Base-by-base conservation (phyloP, 192 early-diverging fungal genomes). In the Phlyctochytrium planicorne region DNA sequence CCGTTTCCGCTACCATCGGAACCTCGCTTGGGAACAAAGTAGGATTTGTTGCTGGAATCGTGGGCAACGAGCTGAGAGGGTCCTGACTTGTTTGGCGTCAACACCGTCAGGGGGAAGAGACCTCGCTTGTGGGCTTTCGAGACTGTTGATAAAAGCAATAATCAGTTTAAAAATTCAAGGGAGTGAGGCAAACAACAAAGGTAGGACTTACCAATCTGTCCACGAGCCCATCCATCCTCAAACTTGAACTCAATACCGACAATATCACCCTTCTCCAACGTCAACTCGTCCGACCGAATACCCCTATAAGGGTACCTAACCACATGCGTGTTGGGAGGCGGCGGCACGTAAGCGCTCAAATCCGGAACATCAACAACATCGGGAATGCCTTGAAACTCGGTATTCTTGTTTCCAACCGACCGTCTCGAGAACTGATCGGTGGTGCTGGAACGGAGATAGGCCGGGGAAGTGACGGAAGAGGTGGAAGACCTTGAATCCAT, bases 231-330 rank as follows among this genome's bases (percentile, higher is more conserved):
- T 25, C 80, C 80, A 65, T 85, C 83, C 1, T 53, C 53, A 62
- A 77, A 85, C 65, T 74, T 70, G 23, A 71, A 62, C 72, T 85
- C 83, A 34, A 85, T 80, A 59, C 77, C 80, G 55, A 85, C 75
- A 52, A 85, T 77, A 47, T 85, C 83, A 32, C 80, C 83, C n/a
- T 70, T 66, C 35, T 78, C 72, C 60, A 85, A 56, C 14, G 63
- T 63, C 65, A 85, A 59, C 64, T 85, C 83, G 68, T 85, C 83
- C 24, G 62, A 33, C 32, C 66, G 32, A 24, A 56, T 52, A 0
- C 75, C 72, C 59, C 60, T 52, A 70, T 79, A 84, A 29, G 68
- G 52, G 4, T 62, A 40, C 27, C 71, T 62, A 32, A 70, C 81
- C 14, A 84, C 80, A 69, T 84, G 80, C 6, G 79, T 80, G 35